A percentile compares a stretch with the other conserved stretches of the same genome.
Conservation (phyloP, 2,329 filamentous ascomycete genomes). For the Monosporascus cannonballus region DNA sequence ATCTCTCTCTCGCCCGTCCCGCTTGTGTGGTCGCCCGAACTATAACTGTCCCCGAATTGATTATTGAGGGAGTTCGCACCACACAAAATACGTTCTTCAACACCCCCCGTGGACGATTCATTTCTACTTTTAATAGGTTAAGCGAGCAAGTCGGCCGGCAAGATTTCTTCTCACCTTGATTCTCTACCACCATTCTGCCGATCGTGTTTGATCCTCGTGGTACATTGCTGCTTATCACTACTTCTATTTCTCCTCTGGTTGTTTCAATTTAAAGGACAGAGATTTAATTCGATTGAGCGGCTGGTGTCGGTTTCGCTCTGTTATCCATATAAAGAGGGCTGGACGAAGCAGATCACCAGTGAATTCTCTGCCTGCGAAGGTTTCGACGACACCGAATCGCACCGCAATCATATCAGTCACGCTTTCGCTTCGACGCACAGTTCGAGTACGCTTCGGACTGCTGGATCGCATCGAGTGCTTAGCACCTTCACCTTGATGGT, state of each 20-base stretch:
- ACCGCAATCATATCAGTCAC: constrained; percentile 7
- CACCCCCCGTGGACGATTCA: too few relatives aligned
- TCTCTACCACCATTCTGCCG: neutral
- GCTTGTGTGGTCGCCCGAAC: constrained; percentile 24
- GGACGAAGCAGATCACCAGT: neutral
- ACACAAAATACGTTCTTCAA: too few relatives aligned
- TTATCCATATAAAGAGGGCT: neutral
- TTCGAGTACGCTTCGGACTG: constrained; percentile 15
- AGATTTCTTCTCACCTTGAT: neutral
- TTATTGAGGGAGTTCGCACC: too few relatives aligned
- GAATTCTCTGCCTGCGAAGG: neutral
- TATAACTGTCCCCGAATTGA: constrained; percentile 4
- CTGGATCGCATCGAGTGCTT: constrained; percentile 20
- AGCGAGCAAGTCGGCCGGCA: neutral
- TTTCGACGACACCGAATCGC: constrained; percentile 7
- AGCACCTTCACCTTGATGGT: constrained; percentile 35
- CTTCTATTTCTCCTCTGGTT: neutral
- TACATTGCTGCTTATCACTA: neutral
- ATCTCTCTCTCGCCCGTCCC: constrained; percentile 22
- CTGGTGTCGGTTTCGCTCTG: neutral
- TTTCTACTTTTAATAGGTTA: constrained; percentile 8
- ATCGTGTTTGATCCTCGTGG: neutral
- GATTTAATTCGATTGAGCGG: neutral
- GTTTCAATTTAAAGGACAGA: neutral
- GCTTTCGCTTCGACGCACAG: constrained; percentile 14